phyloP scores from a whole-genome alignment of 2,329 filamentous ascomycete species.

The Calonectria honghensis region DNA sequence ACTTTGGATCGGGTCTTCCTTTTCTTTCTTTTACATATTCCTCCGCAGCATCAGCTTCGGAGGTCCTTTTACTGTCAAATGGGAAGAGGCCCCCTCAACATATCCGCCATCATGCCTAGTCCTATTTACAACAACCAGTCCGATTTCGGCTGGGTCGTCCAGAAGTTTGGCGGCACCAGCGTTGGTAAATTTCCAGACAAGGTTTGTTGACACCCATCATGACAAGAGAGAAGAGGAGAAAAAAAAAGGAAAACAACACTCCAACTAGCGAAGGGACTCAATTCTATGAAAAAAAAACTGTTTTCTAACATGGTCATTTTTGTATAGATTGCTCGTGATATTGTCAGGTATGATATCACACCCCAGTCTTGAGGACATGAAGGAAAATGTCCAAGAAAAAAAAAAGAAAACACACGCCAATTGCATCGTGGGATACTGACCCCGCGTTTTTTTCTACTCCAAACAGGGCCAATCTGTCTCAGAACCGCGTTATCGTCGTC shows the following conservation, averaged over 20 bases:
- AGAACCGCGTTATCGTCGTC: conserved; percentile 90
- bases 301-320: conserved; percentile 22
- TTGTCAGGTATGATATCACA: conserved; percentile 62
- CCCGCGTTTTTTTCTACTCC: conserved; percentile 27
- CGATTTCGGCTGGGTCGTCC: conserved; percentile 84
- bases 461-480: conserved; percentile 70
- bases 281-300: not conserved
- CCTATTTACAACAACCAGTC: conserved; percentile 60
- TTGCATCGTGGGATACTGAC: conserved; percentile 43
- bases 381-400: conserved; percentile 23
- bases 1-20: not conserved
- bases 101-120: conserved; percentile 56
- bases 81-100: conserved; percentile 7
- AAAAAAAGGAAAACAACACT: not conserved
- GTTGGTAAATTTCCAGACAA: conserved; percentile 93
- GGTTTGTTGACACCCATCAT: conserved; percentile 60
- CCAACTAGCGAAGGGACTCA: not conserved
- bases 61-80: conserved; percentile 20
- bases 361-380: conserved; percentile 19
- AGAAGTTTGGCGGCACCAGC: conserved; percentile 97
- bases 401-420: conserved; percentile 34
- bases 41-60: conserved; percentile 22
- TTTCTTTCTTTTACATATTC: conserved; percentile 25
- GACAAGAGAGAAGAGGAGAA: not conserved
- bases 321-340: conserved; percentile 64